Evolutionary conservation across 805 yeast genomes (phyloP).

Genomic region (Kodamaea sagamina): DNA sequence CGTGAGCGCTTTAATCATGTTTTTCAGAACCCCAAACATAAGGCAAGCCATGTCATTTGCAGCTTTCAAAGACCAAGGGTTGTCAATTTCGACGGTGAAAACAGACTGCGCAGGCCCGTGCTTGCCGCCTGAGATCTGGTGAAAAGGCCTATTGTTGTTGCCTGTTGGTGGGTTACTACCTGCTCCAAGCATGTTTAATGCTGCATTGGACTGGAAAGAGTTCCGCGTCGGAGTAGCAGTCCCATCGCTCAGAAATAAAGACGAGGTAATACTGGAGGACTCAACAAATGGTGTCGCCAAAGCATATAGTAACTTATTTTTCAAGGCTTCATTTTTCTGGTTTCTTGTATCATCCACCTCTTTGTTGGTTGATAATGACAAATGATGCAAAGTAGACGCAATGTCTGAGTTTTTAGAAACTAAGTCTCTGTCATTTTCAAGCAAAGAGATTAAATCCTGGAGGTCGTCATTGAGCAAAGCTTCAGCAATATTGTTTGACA

Average conservation of each 20-base stretch:
- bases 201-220: conserved; percentile 20
- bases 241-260: conserved; percentile 19
- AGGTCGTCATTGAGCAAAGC: conserved; percentile 41
- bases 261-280: conserved; percentile 26
- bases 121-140: conserved; percentile 67
- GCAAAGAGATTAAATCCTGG: conserved; percentile 48
- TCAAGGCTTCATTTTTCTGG: conserved; percentile 42
- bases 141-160: conserved; percentile 50
- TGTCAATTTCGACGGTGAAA: conserved; percentile 69
- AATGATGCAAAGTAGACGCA: conserved; percentile 57
- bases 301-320: conserved; percentile 56
- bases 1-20: conserved; percentile 59
- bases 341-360: conserved; percentile 17
- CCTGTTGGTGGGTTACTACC: conserved; percentile 1
- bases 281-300: conserved; percentile 68
- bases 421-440: conserved; percentile 41
- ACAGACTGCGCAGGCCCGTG: conserved; percentile 79
- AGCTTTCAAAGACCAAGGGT: conserved; percentile 80
- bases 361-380: conserved; percentile 48
- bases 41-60: conserved; percentile 89
- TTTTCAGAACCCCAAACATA: conserved; percentile 77
- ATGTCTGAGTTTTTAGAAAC: conserved; percentile 38
- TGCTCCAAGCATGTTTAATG: conserved; percentile 27
- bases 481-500: conserved; percentile 6
- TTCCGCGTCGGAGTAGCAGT: conserved; percentile 17